Conservation (phyloP, 495 filamentous ascomycete species). For the Penicillium salamii region DNA sequence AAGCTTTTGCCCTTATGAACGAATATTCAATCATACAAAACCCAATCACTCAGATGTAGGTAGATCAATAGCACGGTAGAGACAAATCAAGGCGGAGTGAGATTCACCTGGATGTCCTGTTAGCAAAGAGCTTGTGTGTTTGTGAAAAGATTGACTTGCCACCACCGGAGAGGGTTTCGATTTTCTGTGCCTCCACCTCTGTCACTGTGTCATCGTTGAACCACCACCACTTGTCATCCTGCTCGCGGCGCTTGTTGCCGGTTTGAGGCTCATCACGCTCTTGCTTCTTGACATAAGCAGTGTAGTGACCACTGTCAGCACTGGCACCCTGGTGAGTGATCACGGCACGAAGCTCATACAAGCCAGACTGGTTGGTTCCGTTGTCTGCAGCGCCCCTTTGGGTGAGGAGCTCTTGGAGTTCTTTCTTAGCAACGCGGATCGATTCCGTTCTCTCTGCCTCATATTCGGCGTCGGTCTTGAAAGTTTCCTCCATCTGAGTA, state of each 20-base stretch:
- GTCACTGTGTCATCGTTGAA: conserved; percentile 98
- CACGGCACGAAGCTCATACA: conserved; percentile 91
- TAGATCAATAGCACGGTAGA: conserved; percentile 82
- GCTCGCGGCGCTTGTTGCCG: conserved; percentile 64
- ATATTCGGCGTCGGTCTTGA: conserved; percentile 90
- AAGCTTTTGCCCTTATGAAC: conserved; percentile 3
- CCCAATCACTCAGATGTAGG: conserved; percentile 45
- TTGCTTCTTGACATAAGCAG: conserved; percentile 93
- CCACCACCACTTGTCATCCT: conserved; percentile 99
- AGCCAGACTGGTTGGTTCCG: conserved; percentile 83
- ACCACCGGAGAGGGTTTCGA: conserved; percentile 84
- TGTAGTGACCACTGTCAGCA: conserved; percentile 97
- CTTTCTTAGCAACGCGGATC: conserved; percentile 76
- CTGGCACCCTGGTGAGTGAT: conserved; percentile 98
- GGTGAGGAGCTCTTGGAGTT: conserved; percentile 71
- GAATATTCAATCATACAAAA: neutral
- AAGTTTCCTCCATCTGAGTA: conserved; percentile 68
- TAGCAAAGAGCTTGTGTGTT: conserved; percentile 7
- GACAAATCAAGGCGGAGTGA: conserved; percentile 88
- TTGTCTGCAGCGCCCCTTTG: conserved; percentile 69
- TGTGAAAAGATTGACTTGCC: conserved; percentile 49
- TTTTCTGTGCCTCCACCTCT: conserved; percentile 88
- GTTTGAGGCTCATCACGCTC: conserved; percentile 57
- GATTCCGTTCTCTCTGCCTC: conserved; percentile 76
- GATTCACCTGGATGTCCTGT: conserved; percentile 63